These are phyloP conservation scores for Juncus inflexus DNA, from an alignment of 176 grass and related monocot species.

Conservation along the genomic window DNA sequence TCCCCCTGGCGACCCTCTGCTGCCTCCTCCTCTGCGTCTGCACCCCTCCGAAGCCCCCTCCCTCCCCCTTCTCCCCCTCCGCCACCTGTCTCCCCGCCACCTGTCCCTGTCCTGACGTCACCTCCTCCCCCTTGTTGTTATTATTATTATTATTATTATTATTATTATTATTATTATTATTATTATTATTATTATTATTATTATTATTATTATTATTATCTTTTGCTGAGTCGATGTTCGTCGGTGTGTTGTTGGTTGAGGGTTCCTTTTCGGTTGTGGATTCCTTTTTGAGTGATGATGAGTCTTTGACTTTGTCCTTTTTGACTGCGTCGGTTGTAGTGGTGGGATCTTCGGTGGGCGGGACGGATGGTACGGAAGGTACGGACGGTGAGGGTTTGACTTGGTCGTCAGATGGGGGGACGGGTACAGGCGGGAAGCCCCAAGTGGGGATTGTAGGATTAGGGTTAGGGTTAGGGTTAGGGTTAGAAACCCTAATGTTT, in stretches of 20 bases:
- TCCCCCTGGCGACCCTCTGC: constrained; percentile 41
- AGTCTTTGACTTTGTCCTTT: constrained; percentile 36
- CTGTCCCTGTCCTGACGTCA: constrained; percentile 66
- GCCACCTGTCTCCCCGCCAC: constrained; percentile 40
- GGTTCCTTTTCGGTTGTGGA: constrained; percentile 20
- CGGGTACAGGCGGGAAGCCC: constrained; percentile 44
- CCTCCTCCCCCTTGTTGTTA: constrained; percentile 69
- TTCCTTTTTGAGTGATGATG: constrained; percentile 6
- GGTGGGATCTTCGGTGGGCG: constrained; percentile 51
- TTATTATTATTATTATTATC: background rate
- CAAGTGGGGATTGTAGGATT: background rate
- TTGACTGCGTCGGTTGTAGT: constrained; percentile 40
- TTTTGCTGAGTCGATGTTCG: constrained; percentile 54
- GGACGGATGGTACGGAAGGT: constrained; percentile 34
- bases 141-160: constrained; percentile 37
- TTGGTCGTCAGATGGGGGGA: constrained; percentile 36
- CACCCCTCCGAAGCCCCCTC: constrained; percentile 50
- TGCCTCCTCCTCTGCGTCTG: constrained; percentile 48
- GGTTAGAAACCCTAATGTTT: constrained; percentile 15
- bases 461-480: too few relatives aligned
- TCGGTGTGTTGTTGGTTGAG: background rate
- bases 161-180: constrained; percentile 32
- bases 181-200: constrained; percentile 12
- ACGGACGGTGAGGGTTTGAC: constrained; percentile 53
- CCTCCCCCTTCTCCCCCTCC: constrained; percentile 83